Conservation (phyloP, 2,329 filamentous ascomycete genomes). For the Cladosporium halotolerans region DNA sequence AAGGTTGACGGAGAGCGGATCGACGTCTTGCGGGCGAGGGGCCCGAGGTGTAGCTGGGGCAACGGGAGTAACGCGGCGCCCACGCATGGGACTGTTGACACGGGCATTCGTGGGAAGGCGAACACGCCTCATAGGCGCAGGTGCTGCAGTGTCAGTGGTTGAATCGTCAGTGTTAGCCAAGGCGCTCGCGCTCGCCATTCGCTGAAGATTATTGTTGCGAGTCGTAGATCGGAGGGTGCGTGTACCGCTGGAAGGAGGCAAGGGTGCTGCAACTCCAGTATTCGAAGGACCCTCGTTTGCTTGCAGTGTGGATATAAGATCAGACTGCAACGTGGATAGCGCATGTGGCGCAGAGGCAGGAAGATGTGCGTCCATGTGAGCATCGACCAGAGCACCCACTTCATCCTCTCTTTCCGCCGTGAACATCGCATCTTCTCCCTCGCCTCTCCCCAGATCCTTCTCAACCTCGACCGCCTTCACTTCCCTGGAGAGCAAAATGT, state of each 20-base stretch:
- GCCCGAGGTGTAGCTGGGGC: neutral
- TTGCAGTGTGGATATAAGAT: too few relatives aligned
- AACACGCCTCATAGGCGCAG: too few relatives aligned
- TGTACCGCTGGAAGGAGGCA: neutral
- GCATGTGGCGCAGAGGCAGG: too few relatives aligned
- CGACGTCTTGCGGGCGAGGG: conserved; percentile 23
- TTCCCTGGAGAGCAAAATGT: conserved; percentile 27
- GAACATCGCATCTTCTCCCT: neutral
- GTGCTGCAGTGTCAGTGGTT: neutral
- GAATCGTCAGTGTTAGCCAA: neutral
- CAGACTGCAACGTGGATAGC: too few relatives aligned
- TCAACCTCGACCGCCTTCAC: conserved; percentile 3
- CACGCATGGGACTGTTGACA: too few relatives aligned
- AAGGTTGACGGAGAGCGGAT: conserved; percentile 34
- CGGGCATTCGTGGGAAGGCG: too few relatives aligned
- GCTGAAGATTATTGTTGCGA: neutral
- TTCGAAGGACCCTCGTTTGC: too few relatives aligned
- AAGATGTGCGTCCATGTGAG: too few relatives aligned
- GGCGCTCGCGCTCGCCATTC: neutral
- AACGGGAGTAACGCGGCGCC: conserved; percentile 8
- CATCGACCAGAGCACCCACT: neutral
- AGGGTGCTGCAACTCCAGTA: too few relatives aligned
- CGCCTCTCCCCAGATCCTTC: neutral
- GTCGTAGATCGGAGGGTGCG: conserved; percentile 1
- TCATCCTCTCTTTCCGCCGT: neutral